Evolutionary conservation across 331 rosid species (phyloP), one percentile per base, ranked within the genome.

Genomic region (Acacia concinna): DNA sequence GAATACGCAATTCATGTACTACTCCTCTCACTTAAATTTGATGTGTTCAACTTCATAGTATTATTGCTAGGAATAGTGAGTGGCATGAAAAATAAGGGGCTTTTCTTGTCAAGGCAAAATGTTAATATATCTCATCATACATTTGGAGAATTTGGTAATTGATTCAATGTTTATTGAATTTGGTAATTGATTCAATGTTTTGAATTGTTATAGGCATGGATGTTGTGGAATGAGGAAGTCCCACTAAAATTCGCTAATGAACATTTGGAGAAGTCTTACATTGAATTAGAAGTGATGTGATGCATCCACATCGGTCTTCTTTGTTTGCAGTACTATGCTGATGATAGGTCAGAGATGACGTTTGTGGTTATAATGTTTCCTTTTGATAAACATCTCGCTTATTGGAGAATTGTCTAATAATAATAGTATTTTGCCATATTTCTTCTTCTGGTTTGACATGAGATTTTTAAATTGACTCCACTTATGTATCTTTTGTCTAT

Each of bases 241-340:
- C 63, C 63, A 21, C 31, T n/a, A n/a, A n/a, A n/a, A n/a, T n/a
- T n/a, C n/a, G n/a, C n/a, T n/a, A n/a, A n/a, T n/a, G n/a, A n/a
- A 56, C 15, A 2, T 56, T 21, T 56, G 31, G 63, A 3, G 31
- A 25, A 56, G 63, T 23, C 31, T 21, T 56, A 6, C 10, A 3
- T 56, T 56, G 31, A 21, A 8, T 56, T 17, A 56, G 30, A 86
- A 78, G 83, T 75, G 0, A 8, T 71, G 25, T 80, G 79, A 1
- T 88, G 90, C 82, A 79, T 86, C 37, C 88, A 80, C n/a, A 70
- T 84, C 9, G 43, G 87, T 51, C 78, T 88, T 71, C 73, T 88
- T 49, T 88, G 89, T 23, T 68, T 84, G 4, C 92, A 88, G 72
- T 70, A 67, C 54, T 86, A 30, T 81, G 82, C 87, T 6, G 64